These are phyloP conservation scores for Plasmodium ovale DNA, from an alignment of 169 alveolate species.

Conservation along the genomic window DNA sequence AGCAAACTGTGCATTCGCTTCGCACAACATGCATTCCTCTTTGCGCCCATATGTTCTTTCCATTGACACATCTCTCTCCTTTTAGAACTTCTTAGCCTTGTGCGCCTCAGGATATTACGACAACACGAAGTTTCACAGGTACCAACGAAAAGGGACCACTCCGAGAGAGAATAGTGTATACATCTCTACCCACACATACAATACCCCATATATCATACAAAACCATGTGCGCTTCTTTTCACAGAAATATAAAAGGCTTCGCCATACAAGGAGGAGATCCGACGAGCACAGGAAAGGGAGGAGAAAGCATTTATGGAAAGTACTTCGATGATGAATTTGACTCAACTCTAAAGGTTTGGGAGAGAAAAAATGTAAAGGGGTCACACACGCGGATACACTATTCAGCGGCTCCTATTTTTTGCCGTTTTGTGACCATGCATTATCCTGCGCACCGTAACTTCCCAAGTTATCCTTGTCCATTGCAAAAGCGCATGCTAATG, in stretches of 20 bases:
- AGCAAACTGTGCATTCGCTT: too few species aligned
- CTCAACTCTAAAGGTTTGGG: constrained; percentile 92
- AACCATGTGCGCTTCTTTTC: constrained; percentile 36
- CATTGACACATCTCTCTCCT: background rate
- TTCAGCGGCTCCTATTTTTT: too few species aligned
- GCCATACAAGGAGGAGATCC: constrained; percentile 99
- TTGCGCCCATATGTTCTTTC: too few species aligned
- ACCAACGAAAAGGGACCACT: background rate
- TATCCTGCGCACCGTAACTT: too few species aligned
- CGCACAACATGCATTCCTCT: too few species aligned
- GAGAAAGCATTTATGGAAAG: constrained; percentile 96
- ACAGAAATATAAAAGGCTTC: constrained; percentile 95
- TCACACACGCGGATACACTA: background rate
- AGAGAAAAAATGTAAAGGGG: background rate
- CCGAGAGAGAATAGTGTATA: background rate
- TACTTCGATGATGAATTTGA: constrained; percentile 97
- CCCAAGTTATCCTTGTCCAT: too few species aligned
- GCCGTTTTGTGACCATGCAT: too few species aligned
- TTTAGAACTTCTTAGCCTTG: constrained; percentile 83
- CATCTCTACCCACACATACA: background rate
- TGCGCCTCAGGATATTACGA: constrained; percentile 83
- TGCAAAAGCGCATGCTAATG: too few species aligned
- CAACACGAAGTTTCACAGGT: constrained; percentile 80
- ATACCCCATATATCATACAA: too few species aligned
- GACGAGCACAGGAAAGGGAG: constrained; percentile 98